Evolutionary conservation across 176 grass and related monocot species (phyloP), one percentile per base, ranked within the genome.

Genomic region (Neostapfia colusana): DNA sequence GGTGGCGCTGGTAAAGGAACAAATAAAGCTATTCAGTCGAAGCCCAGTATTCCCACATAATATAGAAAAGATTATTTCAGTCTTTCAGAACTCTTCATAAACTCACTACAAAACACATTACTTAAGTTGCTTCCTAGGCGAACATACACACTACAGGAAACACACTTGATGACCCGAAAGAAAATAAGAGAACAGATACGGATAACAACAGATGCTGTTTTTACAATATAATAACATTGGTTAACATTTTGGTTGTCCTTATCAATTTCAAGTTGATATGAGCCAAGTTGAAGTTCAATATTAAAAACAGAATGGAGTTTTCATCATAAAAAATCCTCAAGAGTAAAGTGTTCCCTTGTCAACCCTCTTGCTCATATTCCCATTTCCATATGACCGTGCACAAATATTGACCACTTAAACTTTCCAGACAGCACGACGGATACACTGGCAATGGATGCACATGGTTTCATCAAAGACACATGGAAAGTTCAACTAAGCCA

Each of bases 1-100:
- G 91, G 87, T 40, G 80, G 83, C 56, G 69, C 86, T 88, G 75
- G 51, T n/a, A 51, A 62, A 74, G 15, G 31, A 65, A 51, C 0
- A 31, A 26, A 25, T 26, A 70, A 60, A 63, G 56, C 40, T 73
- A 73, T 36, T 73, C 78, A 42, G 61, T 34, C 18, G 69, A 66
- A 59, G 1, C 37, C 7, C 20, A 27, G 4, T 21, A 65, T 18
- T 18, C 8, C 27, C 20, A 39, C 51, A 18, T n/a, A 48, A 53
- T 69, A 63, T 44, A 28, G 3, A 16, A 31, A 86, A 67, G 34
- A 14, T 48, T 50, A 4, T 6, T 50, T 18, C 31, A 31, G 31
- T 3, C 31, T 31, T 31, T 31, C 11, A 12, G 15, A 54, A 53
- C 31, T 74, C 35, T 69, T 75, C 38, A 31, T 31, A 51, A 73